phyloP scores from a whole-genome alignment of 768 basidiomycete genomes.

The Suillus americanus region DNA sequence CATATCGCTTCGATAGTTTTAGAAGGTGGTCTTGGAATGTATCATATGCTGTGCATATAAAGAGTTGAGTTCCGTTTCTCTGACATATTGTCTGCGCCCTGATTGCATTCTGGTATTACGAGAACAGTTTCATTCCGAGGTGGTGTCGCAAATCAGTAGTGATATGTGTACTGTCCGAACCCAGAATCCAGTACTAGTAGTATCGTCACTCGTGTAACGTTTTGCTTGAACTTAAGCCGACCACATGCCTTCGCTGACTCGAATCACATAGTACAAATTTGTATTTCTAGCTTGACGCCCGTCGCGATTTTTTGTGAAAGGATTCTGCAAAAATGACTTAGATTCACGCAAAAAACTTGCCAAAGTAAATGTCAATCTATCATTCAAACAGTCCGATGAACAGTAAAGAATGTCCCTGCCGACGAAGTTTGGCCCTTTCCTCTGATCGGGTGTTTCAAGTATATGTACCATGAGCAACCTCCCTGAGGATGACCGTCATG shows the following conservation, averaged over 20 bases:
- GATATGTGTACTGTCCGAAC: no score
- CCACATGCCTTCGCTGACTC: no score
- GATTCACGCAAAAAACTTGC: not conserved
- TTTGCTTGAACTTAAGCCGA: no score
- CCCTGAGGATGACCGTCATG: not conserved
- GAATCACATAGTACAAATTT: no score
- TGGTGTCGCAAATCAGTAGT: no score
- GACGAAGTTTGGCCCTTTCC: no score
- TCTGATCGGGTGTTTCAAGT: no score
- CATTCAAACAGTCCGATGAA: not conserved
- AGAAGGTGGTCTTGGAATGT: slow-evolving; percentile 10
- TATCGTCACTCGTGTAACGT: no score
- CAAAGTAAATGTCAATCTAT: not conserved
- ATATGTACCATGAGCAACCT: not conserved
- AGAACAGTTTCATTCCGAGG: no score
- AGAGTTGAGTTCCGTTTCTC: slow-evolving; percentile 18
- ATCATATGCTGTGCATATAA: slow-evolving; percentile 25
- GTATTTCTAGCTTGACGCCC: no score
- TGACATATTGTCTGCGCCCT: slow-evolving; percentile 12
- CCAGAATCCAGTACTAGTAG: no score
- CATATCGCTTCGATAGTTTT: slow-evolving; percentile 13
- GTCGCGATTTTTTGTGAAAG: not conserved
- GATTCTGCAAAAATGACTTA: not conserved
- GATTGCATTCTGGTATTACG: slow-evolving; percentile 25
- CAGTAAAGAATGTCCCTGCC: not conserved